A percentile compares a stretch with the other conserved stretches of the same genome.
Conservation (phyloP, 2,329 filamentous ascomycete species). For the Geosmithia morbida region DNA sequence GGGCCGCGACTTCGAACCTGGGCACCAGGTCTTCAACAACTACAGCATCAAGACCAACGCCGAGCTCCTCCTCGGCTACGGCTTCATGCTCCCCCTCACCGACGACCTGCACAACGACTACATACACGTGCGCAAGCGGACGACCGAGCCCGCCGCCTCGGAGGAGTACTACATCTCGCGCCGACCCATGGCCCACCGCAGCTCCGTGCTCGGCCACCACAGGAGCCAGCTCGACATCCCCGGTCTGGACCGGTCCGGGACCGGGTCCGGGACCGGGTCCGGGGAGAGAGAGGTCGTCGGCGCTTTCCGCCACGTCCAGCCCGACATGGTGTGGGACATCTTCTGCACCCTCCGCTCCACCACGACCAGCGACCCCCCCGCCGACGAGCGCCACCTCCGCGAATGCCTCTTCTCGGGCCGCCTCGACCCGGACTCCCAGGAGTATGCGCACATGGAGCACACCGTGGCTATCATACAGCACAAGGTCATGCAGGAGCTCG, state of each 20-base stretch:
- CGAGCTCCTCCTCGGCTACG: constrained; percentile 50
- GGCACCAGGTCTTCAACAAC: constrained; percentile 51
- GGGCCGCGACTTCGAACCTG: constrained; percentile 26
- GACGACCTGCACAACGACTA: constrained; percentile 43
- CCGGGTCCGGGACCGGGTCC: constrained; percentile 6
- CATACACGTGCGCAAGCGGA: constrained; percentile 36
- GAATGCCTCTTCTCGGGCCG: constrained; percentile 15
- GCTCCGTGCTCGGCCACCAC: constrained; percentile 29
- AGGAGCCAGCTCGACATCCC: constrained; percentile 11
- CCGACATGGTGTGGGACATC: constrained; percentile 36
- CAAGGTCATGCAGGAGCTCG: constrained; percentile 26
- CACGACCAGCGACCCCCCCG: constrained; percentile 8
- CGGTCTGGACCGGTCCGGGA: background rate
- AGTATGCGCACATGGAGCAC: constrained; percentile 15
- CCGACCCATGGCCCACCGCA: constrained; percentile 28
- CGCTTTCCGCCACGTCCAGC: constrained; percentile 35
- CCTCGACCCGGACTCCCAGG: constrained; percentile 11
- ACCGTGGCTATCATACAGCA: constrained; percentile 26
- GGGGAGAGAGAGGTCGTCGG: no score
- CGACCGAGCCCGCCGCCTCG: constrained; percentile 4
- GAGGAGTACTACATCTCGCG: constrained; percentile 39
- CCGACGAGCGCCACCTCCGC: constrained; percentile 9
- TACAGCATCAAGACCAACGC: constrained; percentile 64
- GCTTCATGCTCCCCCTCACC: constrained; percentile 39
- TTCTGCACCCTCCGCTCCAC: constrained; percentile 18